phyloP scores from a whole-genome alignment of 495 filamentous ascomycete genomes.

The Lineolata rhizophorae region DNA sequence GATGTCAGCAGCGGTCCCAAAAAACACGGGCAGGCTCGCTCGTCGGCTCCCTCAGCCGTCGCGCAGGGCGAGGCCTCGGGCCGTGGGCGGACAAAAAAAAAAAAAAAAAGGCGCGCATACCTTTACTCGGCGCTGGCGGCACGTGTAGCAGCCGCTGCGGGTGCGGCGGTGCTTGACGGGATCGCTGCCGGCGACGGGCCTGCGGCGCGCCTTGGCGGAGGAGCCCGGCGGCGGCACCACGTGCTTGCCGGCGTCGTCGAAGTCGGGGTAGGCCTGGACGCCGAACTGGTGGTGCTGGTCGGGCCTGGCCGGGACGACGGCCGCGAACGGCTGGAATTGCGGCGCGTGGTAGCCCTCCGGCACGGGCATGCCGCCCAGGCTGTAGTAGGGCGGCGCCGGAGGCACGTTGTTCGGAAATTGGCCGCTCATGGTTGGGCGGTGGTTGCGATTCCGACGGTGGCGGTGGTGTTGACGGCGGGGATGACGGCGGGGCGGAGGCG shows the following conservation, averaged over 20 bases:
- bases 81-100: too few relatives aligned
- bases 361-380: too few relatives aligned
- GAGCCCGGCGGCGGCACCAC: slow-evolving; percentile 4
- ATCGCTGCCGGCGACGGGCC: slow-evolving; percentile 29
- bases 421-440: too few relatives aligned
- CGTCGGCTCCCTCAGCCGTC: background rate
- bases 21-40: slow-evolving; percentile 4
- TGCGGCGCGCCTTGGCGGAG: slow-evolving; percentile 8
- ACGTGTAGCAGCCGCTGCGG: slow-evolving; percentile 86
- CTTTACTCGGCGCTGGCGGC: slow-evolving; percentile 76
- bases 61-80: slow-evolving; percentile 4
- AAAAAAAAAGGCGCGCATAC: slow-evolving; percentile 21
- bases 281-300: slow-evolving; percentile 8
- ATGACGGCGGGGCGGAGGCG: too few relatives aligned
- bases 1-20: background rate
- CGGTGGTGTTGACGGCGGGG: too few relatives aligned
- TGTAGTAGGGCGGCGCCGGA: too few relatives aligned
- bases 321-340: too few relatives aligned
- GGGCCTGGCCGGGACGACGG: too few relatives aligned
- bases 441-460: too few relatives aligned
- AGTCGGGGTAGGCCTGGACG: slow-evolving; percentile 8
- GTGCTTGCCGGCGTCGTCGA: slow-evolving; percentile 7
- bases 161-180: slow-evolving; percentile 88
- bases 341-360: too few relatives aligned
- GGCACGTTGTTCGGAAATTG: too few relatives aligned